Conservation (phyloP, 306 rosid genomes). For the Clitoria ternatea region DNA sequence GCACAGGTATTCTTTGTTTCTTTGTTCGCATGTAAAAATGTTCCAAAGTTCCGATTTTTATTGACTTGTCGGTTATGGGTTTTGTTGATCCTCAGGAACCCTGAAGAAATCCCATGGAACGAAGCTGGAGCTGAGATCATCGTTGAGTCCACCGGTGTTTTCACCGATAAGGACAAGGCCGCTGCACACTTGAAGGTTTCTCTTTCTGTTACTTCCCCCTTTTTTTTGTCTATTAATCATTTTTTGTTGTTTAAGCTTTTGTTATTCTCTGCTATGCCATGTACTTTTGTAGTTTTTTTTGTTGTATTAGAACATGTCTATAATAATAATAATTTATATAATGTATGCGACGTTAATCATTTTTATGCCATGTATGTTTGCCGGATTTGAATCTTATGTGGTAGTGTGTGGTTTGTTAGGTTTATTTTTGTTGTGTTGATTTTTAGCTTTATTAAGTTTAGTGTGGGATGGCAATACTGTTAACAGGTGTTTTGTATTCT, state of each 20-base stretch:
- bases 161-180: conserved; percentile 54
- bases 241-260: background rate
- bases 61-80: too few species aligned
- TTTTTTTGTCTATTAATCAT: background rate
- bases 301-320: too few species aligned
- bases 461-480: background rate
- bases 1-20: conserved; percentile 31
- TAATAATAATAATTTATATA: too few species aligned
- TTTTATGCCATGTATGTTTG: background rate
- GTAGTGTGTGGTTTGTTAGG: background rate
- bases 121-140: conserved; percentile 45
- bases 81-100: conserved; percentile 37
- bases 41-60: too few species aligned
- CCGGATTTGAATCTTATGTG: background rate
- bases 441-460: background rate
- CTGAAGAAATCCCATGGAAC: conserved; percentile 64
- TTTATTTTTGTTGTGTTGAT: background rate
- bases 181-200: conserved; percentile 67
- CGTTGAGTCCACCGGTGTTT: conserved; percentile 59
- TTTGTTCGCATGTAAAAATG: too few species aligned
- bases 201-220: background rate
- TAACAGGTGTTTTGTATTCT: background rate
- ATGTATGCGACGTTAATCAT: background rate
- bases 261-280: background rate
- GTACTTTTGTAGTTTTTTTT: background rate